These are phyloP conservation scores for Sporisorium scitamineum DNA, from an alignment of 1,284 basidiomycete species.

Conservation along the genomic window DNA sequence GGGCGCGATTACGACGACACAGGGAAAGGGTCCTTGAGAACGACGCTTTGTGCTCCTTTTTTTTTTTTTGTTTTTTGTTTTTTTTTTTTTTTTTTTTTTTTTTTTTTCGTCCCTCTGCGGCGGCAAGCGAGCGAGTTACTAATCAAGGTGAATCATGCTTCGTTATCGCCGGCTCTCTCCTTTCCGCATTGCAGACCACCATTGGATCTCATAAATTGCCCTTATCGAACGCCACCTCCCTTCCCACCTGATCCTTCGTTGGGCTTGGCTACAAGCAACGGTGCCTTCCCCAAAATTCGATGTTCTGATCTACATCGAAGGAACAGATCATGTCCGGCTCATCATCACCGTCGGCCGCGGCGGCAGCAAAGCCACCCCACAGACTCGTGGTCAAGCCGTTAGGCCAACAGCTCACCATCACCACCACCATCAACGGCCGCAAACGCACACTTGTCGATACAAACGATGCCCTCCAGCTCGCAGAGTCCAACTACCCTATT, in stretches of 20 bases:
- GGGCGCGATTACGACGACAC: neutral
- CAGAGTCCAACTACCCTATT: constrained; percentile 41
- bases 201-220: neutral
- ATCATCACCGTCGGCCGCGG: constrained; percentile 5
- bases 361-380: constrained; percentile 37
- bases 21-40: neutral
- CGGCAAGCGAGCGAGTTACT: neutral
- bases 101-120: neutral
- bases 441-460: constrained; percentile 36
- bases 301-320: neutral
- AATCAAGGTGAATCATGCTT: neutral
- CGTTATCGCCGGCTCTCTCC: constrained; percentile 6
- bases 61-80: no score
- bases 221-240: neutral
- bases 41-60: no score
- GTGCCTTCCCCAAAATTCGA: neutral
- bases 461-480: constrained; percentile 29
- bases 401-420: constrained; percentile 30
- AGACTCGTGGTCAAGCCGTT: constrained; percentile 31
- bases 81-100: no score
- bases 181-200: neutral
- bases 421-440: constrained; percentile 26
- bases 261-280: neutral
- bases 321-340: constrained; percentile 27
- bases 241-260: neutral